Evolutionary conservation across 2,329 filamentous ascomycete species (phyloP), one percentile per base, ranked within the genome.

Genomic region (Xylaria sp.): DNA sequence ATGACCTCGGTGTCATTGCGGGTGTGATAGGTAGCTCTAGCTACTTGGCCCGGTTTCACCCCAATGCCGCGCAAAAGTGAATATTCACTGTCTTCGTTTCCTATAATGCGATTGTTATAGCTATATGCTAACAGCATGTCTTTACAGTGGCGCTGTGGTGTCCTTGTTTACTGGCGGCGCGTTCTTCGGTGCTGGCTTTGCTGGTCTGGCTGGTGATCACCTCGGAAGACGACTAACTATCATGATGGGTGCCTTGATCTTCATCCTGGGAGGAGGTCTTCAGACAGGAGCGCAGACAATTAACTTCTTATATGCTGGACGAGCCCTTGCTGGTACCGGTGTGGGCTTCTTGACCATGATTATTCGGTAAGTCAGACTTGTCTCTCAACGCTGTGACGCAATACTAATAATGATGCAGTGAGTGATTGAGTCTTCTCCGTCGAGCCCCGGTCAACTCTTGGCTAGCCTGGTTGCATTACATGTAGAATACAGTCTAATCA

Each of bases 101-200:
- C 13, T 25, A n/a, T 5, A 57, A 43, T 10, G 7, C 20, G 20
- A 41, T 43, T 15, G 28, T 13, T 2, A 43, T 13, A 12, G 13
- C 18, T 10, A 43, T 8, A 57, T 56, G 25, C 55, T 69, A 13
- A 69, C 55, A 36, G 3, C 13, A 13, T 12, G n/a, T 41, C 39
- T 57, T 60, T 28, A 23, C 59, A 90, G 86, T 46, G 92, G 91
- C 62, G 87, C 91, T 3, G 90, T 94, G 0, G 92, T 94, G 0
- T 92, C 91, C 1, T 85, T 94, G 68, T 94, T 95, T 79, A 95
- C 92, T 0, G 91, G 92, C 49, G 82, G 82, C 18, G 90, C 90
- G 8, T 91, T 91, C 80, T 86, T 89, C 73, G 90, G 89, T 20
- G 87, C 89, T 36, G 82, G 79, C 52, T 80, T 88, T 58, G 90